Evolutionary conservation across 2,329 filamentous ascomycete genomes (phyloP).

Genomic region (Colletotrichum sp.): DNA sequence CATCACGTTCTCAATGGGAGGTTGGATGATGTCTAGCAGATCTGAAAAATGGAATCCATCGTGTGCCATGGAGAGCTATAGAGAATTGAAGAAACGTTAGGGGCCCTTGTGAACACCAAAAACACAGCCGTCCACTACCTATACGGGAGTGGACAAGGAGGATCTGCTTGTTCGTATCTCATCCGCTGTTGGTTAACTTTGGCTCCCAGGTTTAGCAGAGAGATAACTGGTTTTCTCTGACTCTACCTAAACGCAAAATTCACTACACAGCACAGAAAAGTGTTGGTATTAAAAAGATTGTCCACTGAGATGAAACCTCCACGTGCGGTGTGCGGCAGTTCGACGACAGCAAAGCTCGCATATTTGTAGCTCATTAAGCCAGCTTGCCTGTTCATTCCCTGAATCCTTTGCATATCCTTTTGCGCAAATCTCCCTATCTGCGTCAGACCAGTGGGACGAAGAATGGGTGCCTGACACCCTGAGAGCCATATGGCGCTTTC

Average conservation of each 20-base stretch:
- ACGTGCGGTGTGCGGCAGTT: too few relatives aligned
- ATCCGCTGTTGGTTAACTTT: neutral
- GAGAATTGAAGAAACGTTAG: too few relatives aligned
- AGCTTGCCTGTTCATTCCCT: accelerated
- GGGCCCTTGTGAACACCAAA: too few relatives aligned
- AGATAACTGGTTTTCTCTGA: neutral
- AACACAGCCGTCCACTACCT: too few relatives aligned
- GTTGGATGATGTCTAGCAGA: accelerated
- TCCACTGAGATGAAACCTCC: accelerated
- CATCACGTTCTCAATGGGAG: neutral
- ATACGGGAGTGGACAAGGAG: too few relatives aligned
- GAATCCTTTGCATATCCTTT: accelerated
- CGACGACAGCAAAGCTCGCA: too few relatives aligned
- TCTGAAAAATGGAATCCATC: too few relatives aligned
- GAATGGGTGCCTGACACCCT: neutral
- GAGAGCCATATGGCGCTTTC: neutral
- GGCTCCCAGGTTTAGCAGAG: accelerated
- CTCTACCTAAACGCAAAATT: neutral
- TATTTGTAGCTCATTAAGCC: too few relatives aligned
- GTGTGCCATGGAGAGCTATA: too few relatives aligned
- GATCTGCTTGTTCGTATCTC: neutral
- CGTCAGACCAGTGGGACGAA: neutral
- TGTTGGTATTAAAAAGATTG: too few relatives aligned
- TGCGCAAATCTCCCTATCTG: accelerated
- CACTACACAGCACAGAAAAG: too few relatives aligned